phyloP scores from a whole-genome alignment of 1,284 basidiomycete species.

The Ganoderma leucocontextum region DNA sequence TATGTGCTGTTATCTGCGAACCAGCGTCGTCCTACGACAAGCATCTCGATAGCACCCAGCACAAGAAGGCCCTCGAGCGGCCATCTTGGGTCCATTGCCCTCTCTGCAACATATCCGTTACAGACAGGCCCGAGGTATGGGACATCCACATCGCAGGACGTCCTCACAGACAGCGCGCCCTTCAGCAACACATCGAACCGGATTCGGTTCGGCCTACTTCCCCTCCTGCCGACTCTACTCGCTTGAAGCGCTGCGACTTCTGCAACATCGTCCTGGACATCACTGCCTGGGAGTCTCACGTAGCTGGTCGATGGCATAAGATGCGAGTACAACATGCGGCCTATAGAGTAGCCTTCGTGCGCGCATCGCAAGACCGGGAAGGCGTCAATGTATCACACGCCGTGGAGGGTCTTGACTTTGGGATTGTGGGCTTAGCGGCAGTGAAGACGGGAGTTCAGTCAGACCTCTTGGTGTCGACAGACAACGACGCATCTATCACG shows the following conservation, averaged over 20 bases:
- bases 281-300: slow-evolving; percentile 20
- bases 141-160: neutral
- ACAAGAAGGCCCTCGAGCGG: slow-evolving; percentile 39
- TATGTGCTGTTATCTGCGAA: slow-evolving; percentile 14
- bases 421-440: slow-evolving; percentile 40
- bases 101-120: neutral
- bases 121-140: neutral
- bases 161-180: neutral
- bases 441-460: slow-evolving; percentile 39
- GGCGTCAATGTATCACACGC: slow-evolving; percentile 34
- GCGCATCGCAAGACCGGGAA: slow-evolving; percentile 35
- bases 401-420: slow-evolving; percentile 44
- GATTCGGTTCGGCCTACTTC: neutral
- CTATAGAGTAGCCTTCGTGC: slow-evolving; percentile 37
- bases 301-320: slow-evolving; percentile 11
- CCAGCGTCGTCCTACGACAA: slow-evolving; percentile 38
- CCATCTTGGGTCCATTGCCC: slow-evolving; percentile 2
- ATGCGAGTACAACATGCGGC: slow-evolving; percentile 22
- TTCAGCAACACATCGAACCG: neutral
- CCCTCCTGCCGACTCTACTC: neutral
- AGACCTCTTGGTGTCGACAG: neutral
- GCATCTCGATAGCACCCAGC: slow-evolving; percentile 50
- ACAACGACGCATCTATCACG: neutral
- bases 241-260: neutral
- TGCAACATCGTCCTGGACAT: slow-evolving; percentile 38